Evolutionary conservation across 768 basidiomycete genomes (phyloP).

Genomic region (Termitomyces sp.): DNA sequence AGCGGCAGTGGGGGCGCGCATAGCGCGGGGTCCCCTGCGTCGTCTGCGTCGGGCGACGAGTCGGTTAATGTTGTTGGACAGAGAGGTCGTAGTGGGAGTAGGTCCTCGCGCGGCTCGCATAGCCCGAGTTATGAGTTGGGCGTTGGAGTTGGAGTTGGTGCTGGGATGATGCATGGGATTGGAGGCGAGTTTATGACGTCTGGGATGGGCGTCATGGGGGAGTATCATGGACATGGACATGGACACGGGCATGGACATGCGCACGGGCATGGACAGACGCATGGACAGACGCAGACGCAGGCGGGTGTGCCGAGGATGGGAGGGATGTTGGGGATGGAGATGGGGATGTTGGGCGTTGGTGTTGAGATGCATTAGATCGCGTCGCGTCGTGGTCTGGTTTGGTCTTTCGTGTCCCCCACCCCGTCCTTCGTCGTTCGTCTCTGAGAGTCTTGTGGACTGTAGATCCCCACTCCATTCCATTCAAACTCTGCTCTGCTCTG

Average conservation of each 20-base stretch:
- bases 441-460: not conserved
- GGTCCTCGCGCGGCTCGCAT: conserved; percentile 6
- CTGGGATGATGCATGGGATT: not conserved
- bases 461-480: not conserved
- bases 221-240: not conserved
- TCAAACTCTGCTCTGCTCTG: no score
- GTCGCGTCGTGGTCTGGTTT: no score
- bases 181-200: not conserved
- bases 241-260: not conserved
- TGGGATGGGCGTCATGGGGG: not conserved
- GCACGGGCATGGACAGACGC: no score
- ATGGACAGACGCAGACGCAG: conserved; percentile 1
- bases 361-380: conserved; percentile 8
- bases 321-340: conserved; percentile 10
- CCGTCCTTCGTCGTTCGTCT: no score
- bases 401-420: no score
- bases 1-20: not conserved
- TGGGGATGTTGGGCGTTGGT: conserved; percentile 11
- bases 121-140: conserved; percentile 17
- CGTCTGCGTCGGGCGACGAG: not conserved
- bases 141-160: not conserved
- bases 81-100: conserved; percentile 1
- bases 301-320: conserved; percentile 12
- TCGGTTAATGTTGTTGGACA: not conserved
- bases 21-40: conserved; percentile 2